Evolutionary conservation across 106 monocot species (phyloP), one percentile per base, ranked within the genome.

Genomic region (Allium cepa): DNA sequence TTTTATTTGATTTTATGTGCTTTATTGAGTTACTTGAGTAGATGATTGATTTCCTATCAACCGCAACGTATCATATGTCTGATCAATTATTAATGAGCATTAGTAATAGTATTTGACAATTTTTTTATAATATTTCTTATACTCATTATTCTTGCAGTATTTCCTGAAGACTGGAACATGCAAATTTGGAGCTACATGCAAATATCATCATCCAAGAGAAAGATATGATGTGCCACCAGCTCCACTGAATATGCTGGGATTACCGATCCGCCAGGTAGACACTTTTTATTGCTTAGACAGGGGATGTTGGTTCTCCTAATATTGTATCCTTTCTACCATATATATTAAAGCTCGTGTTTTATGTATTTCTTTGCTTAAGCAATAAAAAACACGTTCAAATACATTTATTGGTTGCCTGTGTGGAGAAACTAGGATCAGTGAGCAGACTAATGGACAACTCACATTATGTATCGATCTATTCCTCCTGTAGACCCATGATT

Each of bases 121-220:
- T 64, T 15, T 9, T 64, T 16, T 64, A 14, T 64, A 49, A 49
- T 64, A 69, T 46, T 15, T 4, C 26, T 49, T 59, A 8, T 60
- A 28, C 51, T 11, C 75, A 51, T 75, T 63, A 15, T 68, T 67
- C 47, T 69, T 85, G 90, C 84, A 94, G 94, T 84, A 78, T 74
- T 94, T 90, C 66, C 73, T 94, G 60, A 90, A 84, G 73, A 87
- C 94, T 52, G 82, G 94, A 48, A 87, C 84, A 28, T 94, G 94
- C 74, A 90, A 83, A 69, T 94, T 73, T 77, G 94, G 90, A 56
- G 64, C 72, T 57, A 80, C 90, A 64, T 90, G 90, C 72, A 94
- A 90, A 80, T 94, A 94, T 72, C 75, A 94, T 82, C 94, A 94
- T 79, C 87, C 94, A 57, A 76, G 73, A 65, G 90, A 87, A n/a